Evolutionary conservation across 352 stramenopile species (phyloP).

Genomic region (Elongisporangium prolatum): DNA sequence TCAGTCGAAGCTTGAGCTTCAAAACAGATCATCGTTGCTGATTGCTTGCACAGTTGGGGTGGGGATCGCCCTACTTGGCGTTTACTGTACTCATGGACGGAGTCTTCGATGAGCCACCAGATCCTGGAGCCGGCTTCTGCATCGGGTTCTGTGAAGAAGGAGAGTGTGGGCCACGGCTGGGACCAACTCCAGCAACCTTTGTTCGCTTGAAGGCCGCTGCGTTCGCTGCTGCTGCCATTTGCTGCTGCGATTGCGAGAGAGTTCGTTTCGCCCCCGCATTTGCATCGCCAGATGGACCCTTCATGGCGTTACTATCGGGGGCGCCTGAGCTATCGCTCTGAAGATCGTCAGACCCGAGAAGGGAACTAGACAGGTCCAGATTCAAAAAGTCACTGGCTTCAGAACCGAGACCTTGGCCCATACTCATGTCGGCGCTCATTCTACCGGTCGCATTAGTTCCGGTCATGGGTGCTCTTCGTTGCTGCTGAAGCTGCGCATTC

Average conservation of each 20-base stretch:
- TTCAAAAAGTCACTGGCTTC: constrained; percentile 82
- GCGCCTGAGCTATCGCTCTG: constrained; percentile 31
- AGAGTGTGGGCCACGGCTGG: constrained; percentile 40
- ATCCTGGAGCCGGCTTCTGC: constrained; percentile 66
- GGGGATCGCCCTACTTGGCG: constrained; percentile 58
- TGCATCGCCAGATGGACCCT: constrained; percentile 21
- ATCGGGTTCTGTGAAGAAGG: constrained; percentile 49
- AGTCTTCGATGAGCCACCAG: constrained; percentile 75
- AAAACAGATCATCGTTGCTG: background rate
- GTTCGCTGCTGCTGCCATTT: constrained; percentile 77
- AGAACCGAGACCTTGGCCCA: constrained; percentile 29
- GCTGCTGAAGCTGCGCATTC: constrained; percentile 26
- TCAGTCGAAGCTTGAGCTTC: background rate
- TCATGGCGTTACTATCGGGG: constrained; percentile 19
- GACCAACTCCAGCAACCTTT: constrained; percentile 43
- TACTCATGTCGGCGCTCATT: constrained; percentile 49
- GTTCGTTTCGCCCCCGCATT: constrained; percentile 57
- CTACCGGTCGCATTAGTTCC: constrained; percentile 20
- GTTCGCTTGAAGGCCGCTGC: constrained; percentile 78
- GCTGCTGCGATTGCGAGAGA: constrained; percentile 74
- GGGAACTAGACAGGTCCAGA: constrained; percentile 65
- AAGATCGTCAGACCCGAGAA: constrained; percentile 63
- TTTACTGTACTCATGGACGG: constrained; percentile 86
- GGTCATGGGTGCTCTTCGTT: constrained; percentile 29
- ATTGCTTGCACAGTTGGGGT: background rate